Percentiles rank a stretch among this genome's conserved stretches.
phyloP scores from a whole-genome alignment of 208 protist genomes.

The Leishmania turanica region DNA sequence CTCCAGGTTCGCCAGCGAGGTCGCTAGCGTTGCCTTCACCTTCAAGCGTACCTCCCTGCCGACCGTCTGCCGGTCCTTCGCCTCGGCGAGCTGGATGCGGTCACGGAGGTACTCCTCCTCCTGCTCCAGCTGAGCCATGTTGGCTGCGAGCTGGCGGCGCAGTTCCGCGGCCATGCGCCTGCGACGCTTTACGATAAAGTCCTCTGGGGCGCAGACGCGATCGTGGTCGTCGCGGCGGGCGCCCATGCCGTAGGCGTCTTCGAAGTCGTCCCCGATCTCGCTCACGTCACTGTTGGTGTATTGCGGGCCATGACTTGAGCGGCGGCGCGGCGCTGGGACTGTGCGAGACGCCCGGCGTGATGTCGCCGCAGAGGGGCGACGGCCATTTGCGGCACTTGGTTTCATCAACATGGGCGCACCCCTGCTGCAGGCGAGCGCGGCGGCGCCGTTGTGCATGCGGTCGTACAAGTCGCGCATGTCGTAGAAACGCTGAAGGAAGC shows the following conservation, averaged over 20 bases:
- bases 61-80: constrained; percentile 38
- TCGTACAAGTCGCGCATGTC: constrained; percentile 65
- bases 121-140: constrained; percentile 44
- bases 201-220: constrained; percentile 35
- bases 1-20: constrained; percentile 34
- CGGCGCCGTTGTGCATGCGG: constrained; percentile 24
- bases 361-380: not conserved
- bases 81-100: constrained; percentile 49
- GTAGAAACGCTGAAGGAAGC: constrained; percentile 80
- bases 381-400: not conserved
- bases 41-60: constrained; percentile 14
- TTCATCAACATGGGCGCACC: not conserved
- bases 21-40: constrained; percentile 9
- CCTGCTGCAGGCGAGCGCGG: constrained; percentile 14
- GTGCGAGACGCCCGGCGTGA: constrained; percentile 14
- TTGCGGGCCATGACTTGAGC: not conserved
- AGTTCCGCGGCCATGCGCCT: constrained; percentile 36
- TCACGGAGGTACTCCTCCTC: constrained; percentile 58
- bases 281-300: constrained; percentile 22
- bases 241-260: constrained; percentile 9
- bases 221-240: constrained; percentile 27
- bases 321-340: constrained; percentile 12
- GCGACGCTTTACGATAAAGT: constrained; percentile 31
- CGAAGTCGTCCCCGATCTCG: constrained; percentile 20
- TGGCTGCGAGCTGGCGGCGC: constrained; percentile 37